Conservation (phyloP, 257 asterid genomes). For the Nicotiana attenuata region DNA sequence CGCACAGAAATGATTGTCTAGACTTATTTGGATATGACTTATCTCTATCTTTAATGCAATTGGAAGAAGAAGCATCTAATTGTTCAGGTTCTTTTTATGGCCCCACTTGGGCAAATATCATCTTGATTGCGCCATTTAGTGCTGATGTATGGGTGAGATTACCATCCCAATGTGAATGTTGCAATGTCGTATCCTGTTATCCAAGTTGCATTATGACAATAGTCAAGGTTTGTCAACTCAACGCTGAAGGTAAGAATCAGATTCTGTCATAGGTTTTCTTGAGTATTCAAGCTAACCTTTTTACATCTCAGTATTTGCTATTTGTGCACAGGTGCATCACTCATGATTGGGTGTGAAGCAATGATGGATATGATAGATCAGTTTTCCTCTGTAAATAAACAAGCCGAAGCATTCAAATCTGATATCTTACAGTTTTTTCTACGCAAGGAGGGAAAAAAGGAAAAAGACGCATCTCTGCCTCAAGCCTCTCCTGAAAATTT, state of each 20-base stretch:
- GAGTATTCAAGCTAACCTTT: not conserved
- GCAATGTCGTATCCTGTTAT: conserved; percentile 27
- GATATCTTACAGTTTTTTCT: conserved; percentile 49
- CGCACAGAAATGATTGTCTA: conserved; percentile 54
- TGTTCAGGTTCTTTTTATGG: conserved; percentile 24
- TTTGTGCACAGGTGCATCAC: conserved; percentile 49
- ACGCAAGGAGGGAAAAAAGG: conserved; percentile 39
- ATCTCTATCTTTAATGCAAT: conserved; percentile 50
- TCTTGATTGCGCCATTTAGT: conserved; percentile 53
- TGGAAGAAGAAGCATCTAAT: conserved; percentile 32
- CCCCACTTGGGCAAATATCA: conserved; percentile 22
- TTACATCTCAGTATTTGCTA: not conserved
- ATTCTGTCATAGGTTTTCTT: not conserved
- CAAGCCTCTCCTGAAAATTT: conserved; percentile 31
- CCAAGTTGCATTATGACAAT: conserved; percentile 64
- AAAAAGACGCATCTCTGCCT: conserved; percentile 26
- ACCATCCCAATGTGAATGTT: conserved; percentile 41
- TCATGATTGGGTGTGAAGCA: conserved; percentile 53
- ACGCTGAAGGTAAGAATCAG: conserved; percentile 50
- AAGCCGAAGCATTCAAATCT: conserved; percentile 45
- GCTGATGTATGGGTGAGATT: conserved; percentile 86
- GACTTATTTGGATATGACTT: conserved; percentile 71
- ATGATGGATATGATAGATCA: conserved; percentile 50
- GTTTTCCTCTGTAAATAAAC: conserved; percentile 55
- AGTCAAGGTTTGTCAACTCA: conserved; percentile 52